A percentile compares a stretch with the other conserved stretches of the same genome.
phyloP scores from a whole-genome alignment of 2,329 filamentous ascomycete genomes.

The Botrytis cinerea region DNA sequence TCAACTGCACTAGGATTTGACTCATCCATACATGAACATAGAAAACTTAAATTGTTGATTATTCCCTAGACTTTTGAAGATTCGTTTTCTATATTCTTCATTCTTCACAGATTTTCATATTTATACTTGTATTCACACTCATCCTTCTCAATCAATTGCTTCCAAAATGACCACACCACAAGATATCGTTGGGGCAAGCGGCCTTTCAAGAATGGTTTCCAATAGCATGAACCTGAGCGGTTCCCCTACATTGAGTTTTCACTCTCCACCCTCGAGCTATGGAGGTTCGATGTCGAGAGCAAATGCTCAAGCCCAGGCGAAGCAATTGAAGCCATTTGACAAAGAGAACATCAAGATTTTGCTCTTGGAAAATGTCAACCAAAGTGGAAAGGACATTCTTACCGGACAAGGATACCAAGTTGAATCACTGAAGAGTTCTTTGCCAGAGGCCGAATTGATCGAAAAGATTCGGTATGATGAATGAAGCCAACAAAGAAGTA shows the following conservation, averaged over 20 bases:
- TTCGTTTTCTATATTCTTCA: background rate
- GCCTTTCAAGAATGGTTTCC: slow-evolving; percentile 49
- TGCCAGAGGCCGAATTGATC: slow-evolving; percentile 91
- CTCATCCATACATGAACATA: slow-evolving; percentile 17
- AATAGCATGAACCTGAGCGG: slow-evolving; percentile 61
- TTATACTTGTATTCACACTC: background rate
- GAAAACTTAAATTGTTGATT: slow-evolving; percentile 14
- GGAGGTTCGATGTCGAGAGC: slow-evolving; percentile 47
- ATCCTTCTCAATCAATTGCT: background rate
- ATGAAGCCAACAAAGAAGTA: slow-evolving; percentile 2
- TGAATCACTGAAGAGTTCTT: slow-evolving; percentile 82
- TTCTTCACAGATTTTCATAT: background rate
- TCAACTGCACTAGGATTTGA: slow-evolving; percentile 10
- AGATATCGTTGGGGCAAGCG: slow-evolving; percentile 49
- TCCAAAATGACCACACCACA: slow-evolving; percentile 38
- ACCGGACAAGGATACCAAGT: slow-evolving; percentile 91
- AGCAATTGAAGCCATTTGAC: slow-evolving; percentile 92
- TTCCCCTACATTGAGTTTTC: slow-evolving; percentile 73
- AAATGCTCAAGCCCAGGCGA: slow-evolving; percentile 50
- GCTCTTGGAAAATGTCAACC: slow-evolving; percentile 92
- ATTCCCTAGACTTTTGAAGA: background rate
- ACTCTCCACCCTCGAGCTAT: slow-evolving; percentile 69
- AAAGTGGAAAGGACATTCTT: slow-evolving; percentile 82
- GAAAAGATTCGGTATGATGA: slow-evolving; percentile 80
- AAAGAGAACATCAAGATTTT: slow-evolving; percentile 96